Evolutionary conservation across 2,329 filamentous ascomycete species (phyloP).

Genomic region (Botryotinia narcissicola): DNA sequence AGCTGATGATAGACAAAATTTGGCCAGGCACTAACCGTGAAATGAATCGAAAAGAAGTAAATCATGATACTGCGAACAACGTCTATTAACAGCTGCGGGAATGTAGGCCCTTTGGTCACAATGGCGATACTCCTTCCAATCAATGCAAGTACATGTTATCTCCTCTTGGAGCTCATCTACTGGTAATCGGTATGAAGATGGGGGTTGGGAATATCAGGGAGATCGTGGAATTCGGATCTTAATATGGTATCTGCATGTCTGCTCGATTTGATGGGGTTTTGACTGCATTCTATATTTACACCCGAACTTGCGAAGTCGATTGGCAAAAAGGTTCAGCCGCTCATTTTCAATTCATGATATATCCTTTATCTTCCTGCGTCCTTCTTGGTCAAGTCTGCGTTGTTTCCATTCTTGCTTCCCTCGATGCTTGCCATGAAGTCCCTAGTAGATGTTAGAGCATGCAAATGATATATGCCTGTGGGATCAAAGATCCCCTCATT

Average conservation of each 20-base stretch:
- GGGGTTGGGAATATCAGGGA: neutral
- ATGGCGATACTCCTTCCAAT: neutral
- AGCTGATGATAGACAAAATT: neutral
- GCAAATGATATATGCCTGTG: neutral
- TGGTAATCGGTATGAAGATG: neutral
- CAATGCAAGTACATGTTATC: neutral
- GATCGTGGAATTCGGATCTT: neutral
- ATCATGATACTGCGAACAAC: neutral
- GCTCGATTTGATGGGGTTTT: constrained; percentile 12
- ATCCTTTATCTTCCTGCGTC: constrained; percentile 20
- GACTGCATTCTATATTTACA: constrained; percentile 21
- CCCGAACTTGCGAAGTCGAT: constrained; percentile 5
- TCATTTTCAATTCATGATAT: neutral
- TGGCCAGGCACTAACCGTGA: neutral
- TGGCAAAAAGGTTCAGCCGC: neutral
- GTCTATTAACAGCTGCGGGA: neutral
- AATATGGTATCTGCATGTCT: neutral
- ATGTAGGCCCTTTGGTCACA: neutral
- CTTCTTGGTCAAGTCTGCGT: constrained; percentile 19
- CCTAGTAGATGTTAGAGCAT: constrained; percentile 15
- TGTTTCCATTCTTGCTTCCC: constrained; percentile 32
- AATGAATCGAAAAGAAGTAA: neutral
- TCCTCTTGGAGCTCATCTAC: neutral
- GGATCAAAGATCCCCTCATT: neutral
- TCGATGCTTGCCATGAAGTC: constrained; percentile 22